These are phyloP conservation scores for Kregervanrija delftensis DNA, from an alignment of 805 yeast species.

Conservation along the genomic window DNA sequence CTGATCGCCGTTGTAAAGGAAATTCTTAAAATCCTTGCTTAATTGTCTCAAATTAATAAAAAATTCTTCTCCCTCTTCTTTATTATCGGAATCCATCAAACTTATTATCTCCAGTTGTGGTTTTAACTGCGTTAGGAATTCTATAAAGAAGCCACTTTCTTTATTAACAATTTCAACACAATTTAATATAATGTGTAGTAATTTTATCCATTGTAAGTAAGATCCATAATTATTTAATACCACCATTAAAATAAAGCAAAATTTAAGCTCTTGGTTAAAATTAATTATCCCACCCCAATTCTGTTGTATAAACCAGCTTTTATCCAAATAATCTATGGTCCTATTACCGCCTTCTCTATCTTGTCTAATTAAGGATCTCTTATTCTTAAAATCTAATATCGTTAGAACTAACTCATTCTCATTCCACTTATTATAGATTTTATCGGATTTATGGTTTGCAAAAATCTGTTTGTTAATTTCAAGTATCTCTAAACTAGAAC, in stretches of 20 bases:
- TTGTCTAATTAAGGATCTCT: constrained; percentile 1
- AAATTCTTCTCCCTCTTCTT: constrained; percentile 3
- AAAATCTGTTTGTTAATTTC: constrained; percentile 32
- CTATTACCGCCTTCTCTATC: constrained; percentile 26
- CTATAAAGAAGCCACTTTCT: no score
- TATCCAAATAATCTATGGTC: constrained; percentile 46
- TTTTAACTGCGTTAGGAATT: no score
- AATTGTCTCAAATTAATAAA: constrained; percentile 8
- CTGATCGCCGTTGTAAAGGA: constrained; percentile 9
- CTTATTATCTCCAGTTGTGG: no score
- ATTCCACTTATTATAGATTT: constrained; percentile 14
- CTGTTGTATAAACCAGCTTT: constrained; percentile 48
- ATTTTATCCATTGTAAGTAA: constrained; percentile 54
- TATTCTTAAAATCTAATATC: constrained; percentile 4
- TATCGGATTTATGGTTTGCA: constrained; percentile 12
- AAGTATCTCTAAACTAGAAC: constrained; percentile 44
- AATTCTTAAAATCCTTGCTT: constrained; percentile 6
- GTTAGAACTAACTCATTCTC: constrained; percentile 3
- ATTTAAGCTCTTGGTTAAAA: constrained; percentile 42
- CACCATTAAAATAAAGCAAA: constrained; percentile 41
- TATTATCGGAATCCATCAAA: constrained; percentile 2
- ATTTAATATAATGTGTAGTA: constrained; percentile 38
- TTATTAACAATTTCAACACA: constrained; percentile 24
- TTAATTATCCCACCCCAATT: constrained; percentile 16
- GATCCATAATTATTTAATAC: constrained; percentile 59